Conservation (phyloP, 345 rosid species). For the Fremontodendron californicum region DNA sequence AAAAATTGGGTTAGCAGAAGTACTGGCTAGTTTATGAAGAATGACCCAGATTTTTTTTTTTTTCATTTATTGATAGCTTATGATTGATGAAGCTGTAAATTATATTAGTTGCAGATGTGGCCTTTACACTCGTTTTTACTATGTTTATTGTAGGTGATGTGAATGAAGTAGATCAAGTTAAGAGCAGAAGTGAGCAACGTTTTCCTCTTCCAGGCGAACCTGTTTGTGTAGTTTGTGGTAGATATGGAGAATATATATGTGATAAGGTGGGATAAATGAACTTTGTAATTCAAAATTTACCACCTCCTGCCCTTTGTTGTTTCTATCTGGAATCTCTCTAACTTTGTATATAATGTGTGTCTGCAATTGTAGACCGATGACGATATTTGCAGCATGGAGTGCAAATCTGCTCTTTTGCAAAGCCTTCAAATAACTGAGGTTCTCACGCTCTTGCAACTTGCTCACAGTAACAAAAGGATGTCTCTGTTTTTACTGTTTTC, state of each 20-base stretch:
- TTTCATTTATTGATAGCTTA: background rate
- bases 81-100: background rate
- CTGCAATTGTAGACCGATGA: slow-evolving; percentile 52
- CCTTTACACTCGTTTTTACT: background rate
- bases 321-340: slow-evolving; percentile 5
- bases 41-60: background rate
- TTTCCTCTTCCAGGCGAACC: slow-evolving; percentile 63
- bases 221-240: slow-evolving; percentile 61
- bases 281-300: slow-evolving; percentile 4
- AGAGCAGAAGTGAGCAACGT: slow-evolving; percentile 47
- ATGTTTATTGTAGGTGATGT: slow-evolving; percentile 18
- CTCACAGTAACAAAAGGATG: background rate
- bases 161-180: slow-evolving; percentile 31
- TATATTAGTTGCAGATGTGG: background rate
- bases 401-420: slow-evolving; percentile 55
- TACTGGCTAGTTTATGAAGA: background rate
- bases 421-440: slow-evolving; percentile 44
- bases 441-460: background rate
- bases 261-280: slow-evolving; percentile 43
- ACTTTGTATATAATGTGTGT: slow-evolving; percentile 6
- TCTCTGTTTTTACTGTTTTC: slow-evolving; percentile 3
- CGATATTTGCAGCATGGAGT: slow-evolving; percentile 73
- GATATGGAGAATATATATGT: slow-evolving; percentile 73
- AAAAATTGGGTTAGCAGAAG: background rate
- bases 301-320: background rate